Evolutionary conservation across 2,329 filamentous ascomycete species (phyloP).

Genomic region (Cryphonectria radicalis): DNA sequence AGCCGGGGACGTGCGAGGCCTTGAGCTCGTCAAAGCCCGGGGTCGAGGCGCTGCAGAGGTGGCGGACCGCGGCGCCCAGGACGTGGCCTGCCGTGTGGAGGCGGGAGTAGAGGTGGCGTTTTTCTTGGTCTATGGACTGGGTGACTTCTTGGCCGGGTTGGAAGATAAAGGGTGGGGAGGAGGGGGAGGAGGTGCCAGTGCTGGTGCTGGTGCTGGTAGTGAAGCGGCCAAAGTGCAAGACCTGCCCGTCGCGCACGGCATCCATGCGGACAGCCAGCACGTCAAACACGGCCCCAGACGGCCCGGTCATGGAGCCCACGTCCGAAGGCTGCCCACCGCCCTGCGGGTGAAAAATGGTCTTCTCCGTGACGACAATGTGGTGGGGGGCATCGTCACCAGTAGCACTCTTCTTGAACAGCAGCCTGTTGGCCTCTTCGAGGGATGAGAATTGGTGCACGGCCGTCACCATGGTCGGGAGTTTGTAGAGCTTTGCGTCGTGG

Average conservation of each 20-base stretch:
- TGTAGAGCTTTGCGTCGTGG: slow-evolving; percentile 48
- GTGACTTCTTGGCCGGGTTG: slow-evolving; percentile 48
- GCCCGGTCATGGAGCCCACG: slow-evolving; percentile 57
- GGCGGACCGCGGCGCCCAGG: slow-evolving; percentile 68
- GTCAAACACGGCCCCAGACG: slow-evolving; percentile 45
- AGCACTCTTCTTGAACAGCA: slow-evolving; percentile 59
- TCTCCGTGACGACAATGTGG: slow-evolving; percentile 62
- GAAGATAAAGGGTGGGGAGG: slow-evolving; percentile 38
- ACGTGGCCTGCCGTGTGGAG: slow-evolving; percentile 77
- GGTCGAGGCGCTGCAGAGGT: slow-evolving; percentile 57
- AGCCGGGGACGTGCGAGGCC: slow-evolving; percentile 72
- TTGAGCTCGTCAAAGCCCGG: slow-evolving; percentile 67
- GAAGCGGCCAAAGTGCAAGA: too few relatives aligned
- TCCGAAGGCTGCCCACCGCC: slow-evolving; percentile 77
- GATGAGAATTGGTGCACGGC: slow-evolving; percentile 53
- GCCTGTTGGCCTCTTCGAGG: slow-evolving; percentile 55
- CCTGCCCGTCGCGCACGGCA: slow-evolving; percentile 46
- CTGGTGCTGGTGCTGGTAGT: not conserved
- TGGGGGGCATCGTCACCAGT: slow-evolving; percentile 41
- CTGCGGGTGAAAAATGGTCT: slow-evolving; percentile 77
- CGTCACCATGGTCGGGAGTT: slow-evolving; percentile 48
- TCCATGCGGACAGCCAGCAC: slow-evolving; percentile 63
- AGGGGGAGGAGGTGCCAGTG: slow-evolving; percentile 14
- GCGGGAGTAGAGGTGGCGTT: slow-evolving; percentile 66
- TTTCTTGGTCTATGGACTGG: slow-evolving; percentile 64